phyloP scores from a whole-genome alignment of 352 stramenopile genomes.

The Blastocystis sp. region DNA sequence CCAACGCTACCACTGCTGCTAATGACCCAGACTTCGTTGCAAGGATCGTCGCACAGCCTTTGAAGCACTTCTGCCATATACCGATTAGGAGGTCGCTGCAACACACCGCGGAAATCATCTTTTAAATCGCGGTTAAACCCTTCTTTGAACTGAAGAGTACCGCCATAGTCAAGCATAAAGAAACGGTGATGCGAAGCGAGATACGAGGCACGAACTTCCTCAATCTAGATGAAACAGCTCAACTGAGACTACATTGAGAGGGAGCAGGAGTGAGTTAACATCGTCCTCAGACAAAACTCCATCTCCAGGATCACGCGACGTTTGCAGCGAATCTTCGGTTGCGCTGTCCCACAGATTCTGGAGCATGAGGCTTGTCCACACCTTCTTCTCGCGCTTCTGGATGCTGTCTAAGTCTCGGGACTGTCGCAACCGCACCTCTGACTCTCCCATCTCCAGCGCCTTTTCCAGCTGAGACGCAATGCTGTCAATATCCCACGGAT shows the following conservation, averaged over 20 bases:
- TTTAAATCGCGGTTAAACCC: conserved; percentile 60
- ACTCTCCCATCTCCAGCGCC: conserved; percentile 22
- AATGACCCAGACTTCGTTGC: conserved; percentile 60
- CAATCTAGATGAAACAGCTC: neutral
- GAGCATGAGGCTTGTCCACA: conserved; percentile 19
- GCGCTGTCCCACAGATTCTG: conserved; percentile 14
- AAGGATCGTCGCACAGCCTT: conserved; percentile 23
- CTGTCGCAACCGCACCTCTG: neutral
- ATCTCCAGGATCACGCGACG: neutral
- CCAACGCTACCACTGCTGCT: conserved; percentile 41
- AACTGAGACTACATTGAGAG: neutral
- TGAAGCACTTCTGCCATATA: conserved; percentile 34
- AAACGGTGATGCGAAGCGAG: neutral
- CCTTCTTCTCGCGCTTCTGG: neutral
- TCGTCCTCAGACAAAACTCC: neutral
- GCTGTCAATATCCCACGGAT: conserved; percentile 40
- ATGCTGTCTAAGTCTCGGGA: conserved; percentile 21
- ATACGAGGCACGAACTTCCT: neutral
- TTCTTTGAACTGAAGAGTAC: conserved; percentile 41
- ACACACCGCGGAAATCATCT: conserved; percentile 56
- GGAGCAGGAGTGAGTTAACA: neutral
- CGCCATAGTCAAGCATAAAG: conserved; percentile 59
- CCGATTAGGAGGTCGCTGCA: neutral
- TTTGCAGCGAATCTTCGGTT: neutral
- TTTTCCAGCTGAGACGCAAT: conserved; percentile 30